These are phyloP conservation scores for Baorangia bicolor DNA, from an alignment of 768 basidiomycete species.

Conservation along the genomic window DNA sequence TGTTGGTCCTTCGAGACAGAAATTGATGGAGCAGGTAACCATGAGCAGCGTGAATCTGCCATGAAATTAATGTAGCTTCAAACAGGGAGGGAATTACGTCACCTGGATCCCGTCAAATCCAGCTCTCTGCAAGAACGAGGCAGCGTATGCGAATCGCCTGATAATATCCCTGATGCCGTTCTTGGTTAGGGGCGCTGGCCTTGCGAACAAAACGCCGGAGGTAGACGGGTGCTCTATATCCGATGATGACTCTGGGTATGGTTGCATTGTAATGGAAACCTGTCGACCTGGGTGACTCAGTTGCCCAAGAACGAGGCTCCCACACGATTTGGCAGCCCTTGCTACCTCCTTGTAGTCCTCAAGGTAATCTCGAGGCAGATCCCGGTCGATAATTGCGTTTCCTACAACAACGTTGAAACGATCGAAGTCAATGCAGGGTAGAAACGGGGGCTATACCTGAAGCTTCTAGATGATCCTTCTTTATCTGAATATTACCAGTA, in stretches of 20 bases:
- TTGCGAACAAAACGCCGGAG: conserved; percentile 32
- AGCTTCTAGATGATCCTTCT: conserved; percentile 35
- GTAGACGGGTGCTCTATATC: conserved; percentile 35
- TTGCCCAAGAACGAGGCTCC: conserved; percentile 33
- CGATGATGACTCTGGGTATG: conserved; percentile 35
- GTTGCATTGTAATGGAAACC: conserved; percentile 35
- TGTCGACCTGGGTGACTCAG: conserved; percentile 36
- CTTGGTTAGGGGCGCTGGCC: conserved; percentile 39
- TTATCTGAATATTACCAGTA: conserved; percentile 36
- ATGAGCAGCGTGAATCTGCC: conserved; percentile 44
- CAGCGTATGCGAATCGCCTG: conserved; percentile 50
- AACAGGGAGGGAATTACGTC: not conserved
- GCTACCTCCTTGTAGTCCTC: conserved; percentile 23
- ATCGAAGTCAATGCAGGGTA: not conserved
- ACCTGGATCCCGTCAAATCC: conserved; percentile 70
- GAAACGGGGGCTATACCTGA: conserved; percentile 21
- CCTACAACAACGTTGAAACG: conserved; percentile 15
- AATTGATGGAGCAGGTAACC: conserved; percentile 50
- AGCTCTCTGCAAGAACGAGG: conserved; percentile 50
- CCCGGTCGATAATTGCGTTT: conserved; percentile 33
- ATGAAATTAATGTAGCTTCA: not conserved
- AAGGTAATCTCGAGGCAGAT: conserved; percentile 26
- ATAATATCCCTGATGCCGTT: conserved; percentile 52
- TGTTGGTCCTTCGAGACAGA: conserved; percentile 39
- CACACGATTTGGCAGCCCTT: conserved; percentile 31